phyloP scores from a whole-genome alignment of 495 filamentous ascomycete genomes.

The Paragyromitra xinjiangensis region DNA sequence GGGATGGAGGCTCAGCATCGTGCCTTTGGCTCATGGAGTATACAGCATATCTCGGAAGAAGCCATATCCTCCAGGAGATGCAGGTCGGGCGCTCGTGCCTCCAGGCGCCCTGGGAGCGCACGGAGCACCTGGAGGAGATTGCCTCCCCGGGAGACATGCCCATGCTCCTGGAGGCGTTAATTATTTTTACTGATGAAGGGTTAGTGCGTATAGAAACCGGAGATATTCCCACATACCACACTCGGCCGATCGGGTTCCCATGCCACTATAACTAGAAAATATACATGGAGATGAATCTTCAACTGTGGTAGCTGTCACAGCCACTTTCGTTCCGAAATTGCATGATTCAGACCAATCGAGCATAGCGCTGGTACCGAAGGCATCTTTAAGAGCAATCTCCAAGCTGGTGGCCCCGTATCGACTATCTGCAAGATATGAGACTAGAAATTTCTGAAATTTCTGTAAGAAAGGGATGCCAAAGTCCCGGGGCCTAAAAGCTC shows the following conservation, averaged over 20 bases:
- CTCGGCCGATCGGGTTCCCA: conserved; percentile 24
- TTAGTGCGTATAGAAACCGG: background rate
- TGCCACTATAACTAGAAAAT: conserved; percentile 55
- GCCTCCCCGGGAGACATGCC: too few species aligned
- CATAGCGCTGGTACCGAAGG: conserved; percentile 30
- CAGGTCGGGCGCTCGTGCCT: too few species aligned
- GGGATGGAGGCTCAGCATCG: too few species aligned
- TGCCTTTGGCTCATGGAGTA: too few species aligned
- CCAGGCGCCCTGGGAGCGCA: too few species aligned
- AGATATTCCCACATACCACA: background rate
- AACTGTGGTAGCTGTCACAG: conserved; percentile 45
- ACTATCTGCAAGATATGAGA: conserved; percentile 44
- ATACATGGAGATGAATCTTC: conserved; percentile 44
- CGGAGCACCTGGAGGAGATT: too few species aligned
- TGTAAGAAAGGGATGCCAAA: conserved; percentile 32
- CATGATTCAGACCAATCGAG: conserved; percentile 20
- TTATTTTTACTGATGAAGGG: too few species aligned
- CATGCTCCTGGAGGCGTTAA: too few species aligned
- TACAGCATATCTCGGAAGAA: too few species aligned
- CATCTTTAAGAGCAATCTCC: conserved; percentile 44
- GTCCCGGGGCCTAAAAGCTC: conserved; percentile 31
- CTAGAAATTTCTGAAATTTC: conserved; percentile 17
- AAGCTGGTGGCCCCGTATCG: conserved; percentile 40
- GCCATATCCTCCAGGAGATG: too few species aligned
- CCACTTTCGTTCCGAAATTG: conserved; percentile 27